Evolutionary conservation across 345 rosid genomes (phyloP).

Genomic region (Gossypium turneri): DNA sequence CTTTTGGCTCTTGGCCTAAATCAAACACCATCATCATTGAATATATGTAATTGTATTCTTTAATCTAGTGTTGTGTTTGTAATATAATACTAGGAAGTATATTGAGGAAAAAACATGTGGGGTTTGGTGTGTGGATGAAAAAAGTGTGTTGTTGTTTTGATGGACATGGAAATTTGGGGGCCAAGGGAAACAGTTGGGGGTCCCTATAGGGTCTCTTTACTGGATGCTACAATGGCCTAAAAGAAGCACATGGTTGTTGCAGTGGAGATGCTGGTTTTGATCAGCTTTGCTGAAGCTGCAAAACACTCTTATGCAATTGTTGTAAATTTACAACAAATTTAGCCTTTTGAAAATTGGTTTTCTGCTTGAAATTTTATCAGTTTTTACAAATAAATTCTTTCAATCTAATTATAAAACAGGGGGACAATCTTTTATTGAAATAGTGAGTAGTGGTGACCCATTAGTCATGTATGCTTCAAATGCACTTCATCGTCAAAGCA

Average conservation of each 20-base stretch:
- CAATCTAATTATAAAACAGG: not conserved
- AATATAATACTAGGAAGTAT: conserved; percentile 22
- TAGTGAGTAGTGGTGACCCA: not conserved
- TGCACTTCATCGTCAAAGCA: not conserved
- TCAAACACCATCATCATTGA: not conserved
- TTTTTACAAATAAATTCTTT: not conserved
- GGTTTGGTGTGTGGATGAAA: conserved; percentile 19
- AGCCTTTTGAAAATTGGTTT: not conserved
- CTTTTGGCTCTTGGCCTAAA: conserved; percentile 89
- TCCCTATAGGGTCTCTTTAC: conserved; percentile 17
- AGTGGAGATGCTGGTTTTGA: not conserved
- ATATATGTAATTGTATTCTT: not conserved
- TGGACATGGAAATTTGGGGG: conserved; percentile 8
- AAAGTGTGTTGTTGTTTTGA: conserved; percentile 17
- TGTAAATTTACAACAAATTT: conserved; percentile 12
- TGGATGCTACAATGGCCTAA: not conserved
- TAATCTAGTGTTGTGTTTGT: conserved; percentile 11
- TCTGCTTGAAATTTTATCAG: not conserved
- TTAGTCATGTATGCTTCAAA: not conserved
- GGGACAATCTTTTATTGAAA: not conserved
- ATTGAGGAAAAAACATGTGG: conserved; percentile 9
- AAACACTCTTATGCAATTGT: not conserved
- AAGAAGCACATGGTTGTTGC: not conserved
- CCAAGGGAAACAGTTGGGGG: conserved; percentile 21
- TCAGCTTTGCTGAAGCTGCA: conserved; percentile 16